Conservation (phyloP, 208 protist genomes). For the Phytomonas serpens region DNA sequence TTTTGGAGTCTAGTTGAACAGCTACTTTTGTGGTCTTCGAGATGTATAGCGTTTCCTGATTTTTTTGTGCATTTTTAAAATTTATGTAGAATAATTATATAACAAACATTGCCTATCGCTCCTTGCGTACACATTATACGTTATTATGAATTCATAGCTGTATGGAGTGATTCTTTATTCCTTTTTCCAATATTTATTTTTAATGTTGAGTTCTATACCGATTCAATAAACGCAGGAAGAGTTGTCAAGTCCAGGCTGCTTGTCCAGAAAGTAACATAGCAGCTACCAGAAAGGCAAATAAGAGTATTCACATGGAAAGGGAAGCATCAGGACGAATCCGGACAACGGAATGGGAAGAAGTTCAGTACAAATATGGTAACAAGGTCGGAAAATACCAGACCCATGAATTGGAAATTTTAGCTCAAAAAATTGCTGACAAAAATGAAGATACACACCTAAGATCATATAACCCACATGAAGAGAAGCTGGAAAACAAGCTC, state of each 20-base stretch:
- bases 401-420: conserved; percentile 70
- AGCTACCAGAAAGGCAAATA: background rate
- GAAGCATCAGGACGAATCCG: conserved; percentile 69
- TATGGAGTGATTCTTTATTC: background rate
- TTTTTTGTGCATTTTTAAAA: conserved; percentile 6
- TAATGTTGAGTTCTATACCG: background rate
- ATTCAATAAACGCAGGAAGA: conserved; percentile 4
- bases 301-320: conserved; percentile 45
- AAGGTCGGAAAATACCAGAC: conserved; percentile 78
- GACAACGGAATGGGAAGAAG: conserved; percentile 89
- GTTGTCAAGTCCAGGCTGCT: background rate
- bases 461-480: conserved; percentile 62
- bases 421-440: conserved; percentile 71
- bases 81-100: background rate
- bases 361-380: conserved; percentile 89
- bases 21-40: background rate
- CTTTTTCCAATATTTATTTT: conserved; percentile 2
- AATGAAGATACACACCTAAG: conserved; percentile 56
- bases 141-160: background rate
- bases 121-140: background rate
- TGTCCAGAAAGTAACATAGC: background rate
- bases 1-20: background rate
- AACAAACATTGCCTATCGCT: background rate
- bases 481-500: conserved; percentile 59
- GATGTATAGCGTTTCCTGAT: background rate